phyloP scores from a whole-genome alignment of 2,329 filamentous ascomycete genomes.

The Sporothrix pseudoabietina region DNA sequence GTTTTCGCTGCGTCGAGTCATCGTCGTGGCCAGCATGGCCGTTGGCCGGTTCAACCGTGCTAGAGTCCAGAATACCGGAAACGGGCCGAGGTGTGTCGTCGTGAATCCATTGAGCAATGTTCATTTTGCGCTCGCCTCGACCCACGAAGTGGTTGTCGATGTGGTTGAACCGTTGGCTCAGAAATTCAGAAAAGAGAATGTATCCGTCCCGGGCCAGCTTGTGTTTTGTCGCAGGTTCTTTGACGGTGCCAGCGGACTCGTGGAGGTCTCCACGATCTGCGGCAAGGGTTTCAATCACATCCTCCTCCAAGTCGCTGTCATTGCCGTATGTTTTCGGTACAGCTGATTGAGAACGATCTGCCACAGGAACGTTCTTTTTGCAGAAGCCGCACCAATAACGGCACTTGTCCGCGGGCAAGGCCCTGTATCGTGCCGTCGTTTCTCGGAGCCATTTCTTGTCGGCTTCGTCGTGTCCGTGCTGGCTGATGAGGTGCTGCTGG shows the following conservation, averaged over 20 bases:
- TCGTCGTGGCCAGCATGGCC: neutral
- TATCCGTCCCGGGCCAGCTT: constrained; percentile 41
- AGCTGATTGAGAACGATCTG: neutral
- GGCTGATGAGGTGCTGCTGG: constrained; percentile 30
- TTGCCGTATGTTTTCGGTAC: neutral
- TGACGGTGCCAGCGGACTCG: constrained; percentile 26
- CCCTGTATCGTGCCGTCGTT: constrained; percentile 57
- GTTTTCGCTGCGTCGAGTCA: neutral
- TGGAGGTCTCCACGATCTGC: neutral
- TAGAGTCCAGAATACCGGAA: constrained; percentile 25
- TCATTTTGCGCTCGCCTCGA: constrained; percentile 39
- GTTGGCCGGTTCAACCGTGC: no score
- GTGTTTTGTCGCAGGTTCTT: constrained; percentile 43
- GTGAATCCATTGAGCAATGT: neutral
- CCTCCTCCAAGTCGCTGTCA: neutral
- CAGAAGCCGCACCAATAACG: constrained; percentile 93
- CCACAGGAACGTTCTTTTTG: constrained; percentile 54
- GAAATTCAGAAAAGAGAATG: neutral
- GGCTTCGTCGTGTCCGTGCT: constrained; percentile 49
- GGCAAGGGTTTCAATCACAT: neutral
- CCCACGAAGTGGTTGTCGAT: constrained; percentile 73
- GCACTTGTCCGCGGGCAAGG: constrained; percentile 65
- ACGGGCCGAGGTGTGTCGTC: neutral
- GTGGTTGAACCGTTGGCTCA: constrained; percentile 50
- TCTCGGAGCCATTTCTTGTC: constrained; percentile 41